Conservation (phyloP, 2,329 filamentous ascomycete species). For the Eurotiales sp. region DNA sequence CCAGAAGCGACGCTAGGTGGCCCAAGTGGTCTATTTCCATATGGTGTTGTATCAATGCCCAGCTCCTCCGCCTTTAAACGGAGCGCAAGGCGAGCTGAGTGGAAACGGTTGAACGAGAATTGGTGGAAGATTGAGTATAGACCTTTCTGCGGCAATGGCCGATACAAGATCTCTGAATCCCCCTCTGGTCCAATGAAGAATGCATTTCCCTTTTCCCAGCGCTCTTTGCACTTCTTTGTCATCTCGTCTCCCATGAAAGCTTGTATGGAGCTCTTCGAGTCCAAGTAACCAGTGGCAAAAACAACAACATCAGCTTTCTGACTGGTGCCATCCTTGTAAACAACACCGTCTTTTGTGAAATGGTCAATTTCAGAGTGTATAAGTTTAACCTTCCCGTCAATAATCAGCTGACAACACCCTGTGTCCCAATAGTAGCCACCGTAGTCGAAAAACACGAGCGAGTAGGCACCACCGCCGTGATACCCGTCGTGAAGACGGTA, state of each 20-base stretch:
- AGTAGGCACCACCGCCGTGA: neutral
- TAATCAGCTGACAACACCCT: slow-evolving; percentile 59
- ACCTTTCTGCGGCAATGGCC: too few species aligned
- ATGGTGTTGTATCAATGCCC: neutral
- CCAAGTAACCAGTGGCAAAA: slow-evolving; percentile 27
- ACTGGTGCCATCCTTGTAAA: slow-evolving; percentile 30
- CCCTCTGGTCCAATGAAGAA: slow-evolving; percentile 33
- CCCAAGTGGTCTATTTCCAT: too few species aligned
- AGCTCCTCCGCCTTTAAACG: slow-evolving; percentile 42
- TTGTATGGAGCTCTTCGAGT: slow-evolving; percentile 23
- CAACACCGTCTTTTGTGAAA: slow-evolving; percentile 32
- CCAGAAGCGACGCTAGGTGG: too few species aligned
- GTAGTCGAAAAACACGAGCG: too few species aligned
- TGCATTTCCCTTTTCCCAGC: too few species aligned
- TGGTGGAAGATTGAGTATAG: too few species aligned
- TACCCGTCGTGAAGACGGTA: neutral
- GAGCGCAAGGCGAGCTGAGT: slow-evolving; percentile 50
- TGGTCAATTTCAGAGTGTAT: slow-evolving; percentile 48
- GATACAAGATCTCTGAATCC: slow-evolving; percentile 60
- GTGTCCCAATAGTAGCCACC: slow-evolving; percentile 71
- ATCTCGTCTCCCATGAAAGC: slow-evolving; percentile 19
- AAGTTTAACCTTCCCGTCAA: slow-evolving; percentile 61
- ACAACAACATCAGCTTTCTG: slow-evolving; percentile 29
- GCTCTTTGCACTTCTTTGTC: neutral
- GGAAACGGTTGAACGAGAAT: slow-evolving; percentile 60